Evolutionary conservation across 176 grass and related monocot species (phyloP).

Genomic region (Hsuehochloa calcarea): DNA sequence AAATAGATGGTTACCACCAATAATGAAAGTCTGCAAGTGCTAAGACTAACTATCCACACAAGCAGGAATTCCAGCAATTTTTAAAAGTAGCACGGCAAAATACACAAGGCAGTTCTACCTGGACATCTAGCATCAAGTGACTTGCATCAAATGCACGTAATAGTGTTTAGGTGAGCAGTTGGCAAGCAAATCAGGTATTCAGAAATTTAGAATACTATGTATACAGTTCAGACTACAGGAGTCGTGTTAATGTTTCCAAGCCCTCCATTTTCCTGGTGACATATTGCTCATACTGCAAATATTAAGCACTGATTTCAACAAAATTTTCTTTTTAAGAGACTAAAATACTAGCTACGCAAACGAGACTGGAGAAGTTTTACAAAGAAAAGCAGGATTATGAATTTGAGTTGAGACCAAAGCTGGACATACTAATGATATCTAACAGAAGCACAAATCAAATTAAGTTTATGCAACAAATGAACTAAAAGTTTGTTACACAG

Average conservation of each 20-base stretch:
- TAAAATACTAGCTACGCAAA: conserved; percentile 2
- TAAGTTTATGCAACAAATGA: neutral
- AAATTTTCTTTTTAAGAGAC: conserved; percentile 10
- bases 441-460: conserved; percentile 19
- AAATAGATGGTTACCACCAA: conserved; percentile 5
- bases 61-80: conserved; percentile 4
- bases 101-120: neutral
- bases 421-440: neutral
- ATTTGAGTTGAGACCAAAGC: neutral
- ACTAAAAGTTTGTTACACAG: conserved; percentile 5
- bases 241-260: conserved; percentile 2
- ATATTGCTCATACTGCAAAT: conserved; percentile 23
- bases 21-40: neutral
- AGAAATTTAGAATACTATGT: neutral
- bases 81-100: neutral
- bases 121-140: neutral
- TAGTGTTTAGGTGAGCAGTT: neutral
- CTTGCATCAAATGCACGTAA: neutral
- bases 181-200: neutral
- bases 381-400: conserved; percentile 23
- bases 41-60: neutral
- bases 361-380: neutral
- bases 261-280: neutral
- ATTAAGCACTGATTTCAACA: conserved; percentile 13
- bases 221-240: conserved; percentile 10